Base-by-base conservation (phyloP, 2,329 filamentous ascomycete genomes). In the Xylariaceae sp. region DNA sequence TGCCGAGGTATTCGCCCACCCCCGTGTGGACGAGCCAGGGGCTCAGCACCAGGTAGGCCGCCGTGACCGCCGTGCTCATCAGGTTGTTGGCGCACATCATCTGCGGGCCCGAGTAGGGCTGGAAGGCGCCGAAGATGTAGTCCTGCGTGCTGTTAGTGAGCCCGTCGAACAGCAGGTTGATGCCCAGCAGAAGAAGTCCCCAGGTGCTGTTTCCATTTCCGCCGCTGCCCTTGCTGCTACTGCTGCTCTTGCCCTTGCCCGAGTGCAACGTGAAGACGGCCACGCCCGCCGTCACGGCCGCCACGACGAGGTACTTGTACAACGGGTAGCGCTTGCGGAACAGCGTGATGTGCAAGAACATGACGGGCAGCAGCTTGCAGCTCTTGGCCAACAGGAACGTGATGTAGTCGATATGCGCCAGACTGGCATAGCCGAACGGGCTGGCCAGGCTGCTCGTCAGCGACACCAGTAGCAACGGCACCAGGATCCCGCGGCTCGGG, bases 41-140 rank as follows among this genome's bases (percentile, higher is more conserved):
- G 55, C 83, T 86, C 16, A 89, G 59, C 15, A 91, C 50, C 34
- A 98, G 79, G 58, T 95, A 97, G 0, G 69, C 60, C 16, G 78
- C 73, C 3, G 90, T 97, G 42, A 97, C 72, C 35, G 81, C 60
- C 3, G 89, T 91, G 54, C 80, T 85, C 65, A 97, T 85, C 42
- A 95, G 71, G 63, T 97, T 98, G 66, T 96, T 89, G 30, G 91
- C 90, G 62, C 90, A 94, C 93, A 98, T 98, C 93, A 98, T 98
- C 76, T 98, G 93, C 45, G 91, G 89, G 9, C 93, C 93, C 3
- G 81, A 80, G 63, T 93, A 96, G 12, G 84, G 82, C 50, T 80
- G 81, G 67, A 89, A 95, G 6, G 79, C 74, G 49, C 69, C 67
- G 64, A 97, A 96, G 64, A 98, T 89, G 65, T 95, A 83, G 65